Percentiles rank a stretch among this genome's conserved stretches.
Conservation (phyloP, 2,329 filamentous ascomycete species). For the Fusarium agapanthi region DNA sequence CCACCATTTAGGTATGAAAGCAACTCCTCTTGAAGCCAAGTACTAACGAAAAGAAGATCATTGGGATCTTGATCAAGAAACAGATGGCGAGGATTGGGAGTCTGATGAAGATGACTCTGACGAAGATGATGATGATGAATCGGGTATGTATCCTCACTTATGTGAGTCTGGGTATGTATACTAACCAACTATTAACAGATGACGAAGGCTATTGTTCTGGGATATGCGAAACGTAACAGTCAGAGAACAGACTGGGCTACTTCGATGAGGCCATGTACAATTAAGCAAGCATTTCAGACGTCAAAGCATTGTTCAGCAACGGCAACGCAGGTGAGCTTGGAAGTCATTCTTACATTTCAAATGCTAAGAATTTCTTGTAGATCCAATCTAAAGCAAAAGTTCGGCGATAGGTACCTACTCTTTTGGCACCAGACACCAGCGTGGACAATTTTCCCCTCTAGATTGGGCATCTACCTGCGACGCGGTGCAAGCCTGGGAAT, state of each 20-base stretch:
- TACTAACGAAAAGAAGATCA: neutral
- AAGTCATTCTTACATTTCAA: accelerated
- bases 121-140: neutral
- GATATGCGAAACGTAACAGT: neutral
- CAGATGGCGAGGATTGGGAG: neutral
- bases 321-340: too few relatives aligned
- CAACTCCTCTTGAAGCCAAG: too few relatives aligned
- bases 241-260: accelerated
- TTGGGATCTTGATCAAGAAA: neutral
- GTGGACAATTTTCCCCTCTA: neutral
- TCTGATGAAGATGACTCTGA: neutral
- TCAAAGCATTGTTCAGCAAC: accelerated
- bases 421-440: neutral
- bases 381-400: neutral
- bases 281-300: neutral
- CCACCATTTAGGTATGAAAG: neutral
- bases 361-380: neutral
- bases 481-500: neutral
- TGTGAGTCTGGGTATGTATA: neutral
- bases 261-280: neutral
- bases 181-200: neutral
- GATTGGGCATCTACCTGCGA: neutral
- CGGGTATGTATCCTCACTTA: neutral
- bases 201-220: neutral
- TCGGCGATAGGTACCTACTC: too few relatives aligned